Evolutionary conservation across 2,329 filamentous ascomycete genomes (phyloP), one percentile per base, ranked within the genome.

Genomic region (Beauveria sp.): DNA sequence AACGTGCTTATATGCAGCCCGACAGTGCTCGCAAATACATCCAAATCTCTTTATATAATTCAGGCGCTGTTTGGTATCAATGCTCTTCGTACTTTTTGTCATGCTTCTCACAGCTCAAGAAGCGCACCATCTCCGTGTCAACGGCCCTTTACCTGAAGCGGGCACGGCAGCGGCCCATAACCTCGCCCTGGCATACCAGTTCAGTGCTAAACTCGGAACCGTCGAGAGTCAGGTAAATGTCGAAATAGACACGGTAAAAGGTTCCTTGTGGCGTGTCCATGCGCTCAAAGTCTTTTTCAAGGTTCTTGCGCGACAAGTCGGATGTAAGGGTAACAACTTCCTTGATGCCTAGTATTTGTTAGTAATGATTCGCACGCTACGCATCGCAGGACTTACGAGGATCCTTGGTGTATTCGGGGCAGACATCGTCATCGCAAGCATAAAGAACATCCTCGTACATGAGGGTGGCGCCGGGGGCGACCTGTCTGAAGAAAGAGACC

Each of bases 391-490:
- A 90, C 92, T 87, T 87, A 96, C 94, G 91, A 68, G 94, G 93
- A 84, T 99, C 94, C 75, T 97, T 99, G 67, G 93, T 97, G 74
- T 99, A 99, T 75, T 97, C 94, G 1, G 94, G 94, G 76, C 93
- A 97, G 57, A 96, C 91, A 73, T 99, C 94, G 66, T 97, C 94
- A 71, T 99, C 94, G 71, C 94, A 99, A 55, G 93, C 94, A 74
- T 97, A 97, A 62, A 97, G 77, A 59, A 97, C 93, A 77, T 99
- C 94, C 79, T 99, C 94, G 74, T 99, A 99, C 94, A 99, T 97
- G 68, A 99, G 85, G 1, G 93, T 97, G 40, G 94, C 94, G 55
- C 94, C 94, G 0, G 94, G 94, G 6, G 94, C 94, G 59, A 99
- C 94, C 75, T 97, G 94, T 75, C 94, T 84, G 86, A 99, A 97